These are phyloP conservation scores for Phylloporus rhodoxanthus DNA, from an alignment of 768 basidiomycete species.

Conservation along the genomic window DNA sequence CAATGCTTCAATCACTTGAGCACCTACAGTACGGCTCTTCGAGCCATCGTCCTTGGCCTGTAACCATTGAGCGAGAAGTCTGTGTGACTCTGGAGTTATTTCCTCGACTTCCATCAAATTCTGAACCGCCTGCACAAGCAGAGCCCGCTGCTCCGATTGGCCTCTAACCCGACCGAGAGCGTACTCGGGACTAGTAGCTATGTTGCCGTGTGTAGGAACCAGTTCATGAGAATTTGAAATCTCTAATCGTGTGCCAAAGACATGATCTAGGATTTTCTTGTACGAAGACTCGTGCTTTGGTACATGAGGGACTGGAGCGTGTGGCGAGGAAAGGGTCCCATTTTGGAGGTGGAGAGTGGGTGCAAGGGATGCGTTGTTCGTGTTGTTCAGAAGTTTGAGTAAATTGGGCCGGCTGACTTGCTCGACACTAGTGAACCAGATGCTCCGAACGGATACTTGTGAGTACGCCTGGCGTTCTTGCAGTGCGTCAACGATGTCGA, in stretches of 20 bases:
- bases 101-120: slow-evolving; percentile 52
- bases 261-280: slow-evolving; percentile 76
- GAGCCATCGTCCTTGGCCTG: slow-evolving; percentile 63
- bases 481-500: slow-evolving; percentile 71
- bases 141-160: slow-evolving; percentile 66
- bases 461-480: slow-evolving; percentile 50
- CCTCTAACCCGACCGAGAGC: slow-evolving; percentile 89
- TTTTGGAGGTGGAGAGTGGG: slow-evolving; percentile 47
- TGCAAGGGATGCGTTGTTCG: slow-evolving; percentile 33
- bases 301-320: slow-evolving; percentile 46
- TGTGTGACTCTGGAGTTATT: slow-evolving; percentile 54
- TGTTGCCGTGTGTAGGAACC: slow-evolving; percentile 59
- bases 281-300: slow-evolving; percentile 91
- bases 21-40: slow-evolving; percentile 56
- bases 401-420: slow-evolving; percentile 40
- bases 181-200: slow-evolving; percentile 90
- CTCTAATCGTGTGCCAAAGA: slow-evolving; percentile 76
- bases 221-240: slow-evolving; percentile 79
- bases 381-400: slow-evolving; percentile 45
- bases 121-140: slow-evolving; percentile 60
- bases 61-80: slow-evolving; percentile 74
- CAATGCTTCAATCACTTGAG: slow-evolving; percentile 49
- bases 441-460: slow-evolving; percentile 54
- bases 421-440: slow-evolving; percentile 49
- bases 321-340: slow-evolving; percentile 24